These are phyloP conservation scores for Scheffersomyces quercinus DNA, from an alignment of 1,139 yeast species.

Conservation along the genomic window DNA sequence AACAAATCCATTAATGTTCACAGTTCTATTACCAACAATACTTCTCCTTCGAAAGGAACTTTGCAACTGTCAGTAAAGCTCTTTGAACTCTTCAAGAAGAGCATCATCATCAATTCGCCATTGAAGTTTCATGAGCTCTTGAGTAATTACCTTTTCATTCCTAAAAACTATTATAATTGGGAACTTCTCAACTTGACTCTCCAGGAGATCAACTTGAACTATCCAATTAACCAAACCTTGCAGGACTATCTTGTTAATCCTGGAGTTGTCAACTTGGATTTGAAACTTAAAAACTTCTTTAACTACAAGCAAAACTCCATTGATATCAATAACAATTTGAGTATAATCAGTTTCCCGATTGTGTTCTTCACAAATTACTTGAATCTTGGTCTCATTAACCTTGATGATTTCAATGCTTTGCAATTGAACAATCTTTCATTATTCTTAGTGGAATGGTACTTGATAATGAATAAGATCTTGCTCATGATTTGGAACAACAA, in stretches of 20 bases:
- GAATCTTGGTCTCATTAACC: conserved; percentile 13
- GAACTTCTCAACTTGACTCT: conserved; percentile 38
- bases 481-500: conserved; percentile 16
- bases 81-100: conserved; percentile 43
- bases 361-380: conserved; percentile 37
- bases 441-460: conserved; percentile 41
- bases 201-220: conserved; percentile 28
- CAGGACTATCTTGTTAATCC: conserved; percentile 9
- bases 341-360: conserved; percentile 46
- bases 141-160: conserved; percentile 42
- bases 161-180: conserved; percentile 40
- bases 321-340: conserved; percentile 22
- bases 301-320: conserved; percentile 15
- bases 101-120: conserved; percentile 45
- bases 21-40: neutral
- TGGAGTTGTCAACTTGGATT: conserved; percentile 22
- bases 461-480: conserved; percentile 36
- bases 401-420: conserved; percentile 11
- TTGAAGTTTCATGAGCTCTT: conserved; percentile 45
- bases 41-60: neutral
- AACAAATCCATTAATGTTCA: conserved; percentile 37
- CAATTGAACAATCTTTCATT: conserved; percentile 14
- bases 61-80: conserved; percentile 10
- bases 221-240: conserved; percentile 10
- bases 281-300: conserved; percentile 12